Base-by-base conservation (phyloP, 148 eudicot species). In the Rhododendron molle region DNA sequence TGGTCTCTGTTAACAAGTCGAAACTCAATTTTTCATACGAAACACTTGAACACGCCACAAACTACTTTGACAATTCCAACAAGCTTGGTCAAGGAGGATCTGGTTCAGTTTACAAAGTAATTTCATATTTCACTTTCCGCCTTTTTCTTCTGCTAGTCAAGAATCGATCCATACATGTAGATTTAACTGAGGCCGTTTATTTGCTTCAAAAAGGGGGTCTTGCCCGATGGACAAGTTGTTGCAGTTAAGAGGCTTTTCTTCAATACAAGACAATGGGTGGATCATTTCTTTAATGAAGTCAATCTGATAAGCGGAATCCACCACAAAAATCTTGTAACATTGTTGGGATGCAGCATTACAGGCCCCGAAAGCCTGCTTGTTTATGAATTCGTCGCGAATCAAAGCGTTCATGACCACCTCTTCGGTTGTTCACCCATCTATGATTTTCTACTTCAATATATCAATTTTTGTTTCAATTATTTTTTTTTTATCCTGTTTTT, bases 321-420 rank as follows among this genome's bases (percentile, higher is more conserved):
- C 56, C 95, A 93, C 88, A 87, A 84, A 38, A 93, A 93, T 67
- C 89, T 93, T 21, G 92, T 89, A 43, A 91, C 87, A 88, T 89
- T 92, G 81, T 85, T 90, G 74, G 94, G 94, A 36, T 91, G 93
- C 86, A 91, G 94, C 84, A 86, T 89, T 78, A 83, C 91, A 9
- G 93, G 94, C 15, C 93, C 93, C 18, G 94, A 92, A 84, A 92
- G 94, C 87, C 91, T 91, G 69, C 89, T 92, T 73, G 92, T 92
- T 36, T 92, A 92, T 60, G 94, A 92, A 76, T 92, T 78, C 84
- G 87, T 91, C 65, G 91, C 94, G 3, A 92, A 92, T 76, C 86
- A 84, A 26, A 91, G 94, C 80, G 91, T 91, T 23, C 71, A 89
- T 18, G 83, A 89, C 71, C 86, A 85, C 78, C 67, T 91, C 40